phyloP scores from a whole-genome alignment of 139 green algal species.

The Coccomyxa sp. region DNA sequence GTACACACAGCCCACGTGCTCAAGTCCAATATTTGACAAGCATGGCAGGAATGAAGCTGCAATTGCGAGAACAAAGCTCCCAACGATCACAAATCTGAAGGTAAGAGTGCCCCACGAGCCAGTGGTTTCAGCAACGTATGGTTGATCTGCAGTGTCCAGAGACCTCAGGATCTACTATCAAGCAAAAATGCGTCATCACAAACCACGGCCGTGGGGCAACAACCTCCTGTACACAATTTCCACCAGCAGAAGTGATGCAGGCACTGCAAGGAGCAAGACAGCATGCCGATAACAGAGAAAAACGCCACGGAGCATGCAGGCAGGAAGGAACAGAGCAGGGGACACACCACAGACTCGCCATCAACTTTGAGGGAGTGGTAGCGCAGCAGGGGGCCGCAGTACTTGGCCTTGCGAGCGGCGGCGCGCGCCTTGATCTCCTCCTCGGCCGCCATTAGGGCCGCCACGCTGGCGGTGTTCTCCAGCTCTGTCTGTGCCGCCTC shows the following conservation, averaged over 20 bases:
- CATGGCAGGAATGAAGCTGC: neutral
- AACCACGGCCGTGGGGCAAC: neutral
- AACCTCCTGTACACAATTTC: neutral
- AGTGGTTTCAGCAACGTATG: neutral
- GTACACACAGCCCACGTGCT: neutral
- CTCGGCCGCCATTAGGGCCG: constrained; percentile 29
- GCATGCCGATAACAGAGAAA: too few relatives aligned
- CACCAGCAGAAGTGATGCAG: too few relatives aligned
- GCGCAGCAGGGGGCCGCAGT: constrained; percentile 53
- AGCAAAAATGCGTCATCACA: constrained; percentile 12
- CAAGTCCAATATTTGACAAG: neutral
- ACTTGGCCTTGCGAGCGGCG: constrained; percentile 31
- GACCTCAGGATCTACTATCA: constrained; percentile 26
- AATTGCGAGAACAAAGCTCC: neutral
- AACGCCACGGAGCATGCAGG: too few relatives aligned
- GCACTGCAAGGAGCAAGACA: too few relatives aligned
- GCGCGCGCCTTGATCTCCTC: constrained; percentile 42
- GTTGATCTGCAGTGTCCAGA: neutral
- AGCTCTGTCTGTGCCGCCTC: constrained; percentile 83
- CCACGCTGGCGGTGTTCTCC: constrained; percentile 65
- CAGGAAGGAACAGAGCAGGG: too few relatives aligned
- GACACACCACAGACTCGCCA: neutral
- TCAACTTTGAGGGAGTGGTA: constrained; percentile 20
- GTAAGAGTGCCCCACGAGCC: neutral
- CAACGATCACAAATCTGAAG: neutral